Evolutionary conservation across 2,329 filamentous ascomycete genomes (phyloP), one percentile per base, ranked within the genome.

Genomic region (Chlorencoelia australis): DNA sequence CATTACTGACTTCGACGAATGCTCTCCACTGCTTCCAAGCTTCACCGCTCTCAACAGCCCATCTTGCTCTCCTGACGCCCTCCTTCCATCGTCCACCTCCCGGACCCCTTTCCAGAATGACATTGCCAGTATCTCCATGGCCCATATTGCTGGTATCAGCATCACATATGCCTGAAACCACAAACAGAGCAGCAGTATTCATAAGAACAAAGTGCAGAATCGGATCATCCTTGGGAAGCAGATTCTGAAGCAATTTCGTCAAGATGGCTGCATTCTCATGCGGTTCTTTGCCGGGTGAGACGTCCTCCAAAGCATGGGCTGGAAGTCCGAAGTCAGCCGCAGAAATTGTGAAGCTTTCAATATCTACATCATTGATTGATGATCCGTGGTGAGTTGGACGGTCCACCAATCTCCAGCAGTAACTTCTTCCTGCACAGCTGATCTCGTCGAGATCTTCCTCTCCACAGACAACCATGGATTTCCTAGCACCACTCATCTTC

Each of bases 361-460:
- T 68, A 37, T 73, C 53, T 60, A 75, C 50, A 63, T 48, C 35
- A 55, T 68, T 38, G 52, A 59, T 30, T 54, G 60, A 45, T 48
- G 33, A 36, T 52, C 15, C 58, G 53, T 38, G 18, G 11, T 61
- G 58, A 4, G 58, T 56, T 31, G 62, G 61, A 32, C 70, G 64
- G 36, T 71, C 69, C 4, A 65, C 66, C 17, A 95, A 63, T 61
- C 77, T 77, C 91, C 91, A 98, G 70, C 88, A 94, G 52, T 83
- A 78, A 2, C 88, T 94, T 22, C 70, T 69, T 0, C 91, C 89
- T 1, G 89, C 91, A 50, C 89, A 95, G 51, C 83, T 91, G 43
- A 98, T 75, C 64, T 98, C 91, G 57, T 98, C 91, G 19, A 98
- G 75, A 50, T 96, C 86, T 63, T 96, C 93, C 47, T 83, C 81